A percentile compares a stretch with the other conserved stretches of the same genome.
These are phyloP conservation scores for Nicotiana attenuata DNA, from an alignment of 257 asterid species.

Conservation along the genomic window DNA sequence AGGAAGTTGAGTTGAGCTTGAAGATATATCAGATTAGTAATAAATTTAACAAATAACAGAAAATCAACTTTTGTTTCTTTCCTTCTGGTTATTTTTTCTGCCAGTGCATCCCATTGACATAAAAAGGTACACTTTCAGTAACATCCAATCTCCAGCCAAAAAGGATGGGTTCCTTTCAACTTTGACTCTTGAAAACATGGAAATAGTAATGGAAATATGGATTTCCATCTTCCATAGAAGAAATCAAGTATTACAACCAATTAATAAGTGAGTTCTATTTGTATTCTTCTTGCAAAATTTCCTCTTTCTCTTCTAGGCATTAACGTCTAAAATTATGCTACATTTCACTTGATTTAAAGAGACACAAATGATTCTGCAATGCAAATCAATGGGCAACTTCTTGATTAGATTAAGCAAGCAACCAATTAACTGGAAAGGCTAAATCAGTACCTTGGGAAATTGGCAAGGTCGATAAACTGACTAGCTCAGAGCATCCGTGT, in stretches of 20 bases:
- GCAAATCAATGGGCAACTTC: not conserved
- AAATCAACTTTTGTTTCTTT: not conserved
- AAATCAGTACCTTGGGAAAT: slow-evolving; percentile 42
- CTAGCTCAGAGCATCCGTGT: slow-evolving; percentile 77
- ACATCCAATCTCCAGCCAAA: not conserved
- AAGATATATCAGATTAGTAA: not conserved
- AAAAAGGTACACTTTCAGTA: not conserved
- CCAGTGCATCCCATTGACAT: not conserved
- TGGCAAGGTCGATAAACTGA: slow-evolving; percentile 50
- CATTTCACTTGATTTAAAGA: not conserved
- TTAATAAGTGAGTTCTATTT: not conserved
- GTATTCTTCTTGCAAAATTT: not conserved
- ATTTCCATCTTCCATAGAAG: not conserved
- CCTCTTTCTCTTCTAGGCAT: not conserved
- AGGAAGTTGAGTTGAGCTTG: not conserved
- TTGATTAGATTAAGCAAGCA: not conserved
- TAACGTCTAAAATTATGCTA: not conserved
- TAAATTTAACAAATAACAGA: not conserved
- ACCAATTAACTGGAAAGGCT: slow-evolving; percentile 5
- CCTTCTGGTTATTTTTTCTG: not conserved
- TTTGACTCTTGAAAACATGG: not conserved
- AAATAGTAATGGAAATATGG: not conserved
- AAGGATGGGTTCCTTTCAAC: not conserved
- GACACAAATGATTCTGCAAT: not conserved
- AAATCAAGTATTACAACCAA: not conserved